These are phyloP conservation scores for Agaricales sp. DNA, from an alignment of 1,284 basidiomycete species.

Conservation along the genomic window DNA sequence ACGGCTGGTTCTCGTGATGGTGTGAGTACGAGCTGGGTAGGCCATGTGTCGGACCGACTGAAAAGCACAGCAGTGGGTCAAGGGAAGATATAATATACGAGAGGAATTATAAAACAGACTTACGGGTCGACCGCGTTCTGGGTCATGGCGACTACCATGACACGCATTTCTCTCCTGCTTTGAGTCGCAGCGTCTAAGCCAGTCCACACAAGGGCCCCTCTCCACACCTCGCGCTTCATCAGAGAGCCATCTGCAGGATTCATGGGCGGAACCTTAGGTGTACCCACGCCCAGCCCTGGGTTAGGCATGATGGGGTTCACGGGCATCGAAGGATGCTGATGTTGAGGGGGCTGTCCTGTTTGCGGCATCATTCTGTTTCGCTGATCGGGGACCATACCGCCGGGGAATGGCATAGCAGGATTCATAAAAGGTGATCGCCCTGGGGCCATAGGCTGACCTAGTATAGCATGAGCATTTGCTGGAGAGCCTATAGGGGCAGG, in stretches of 20 bases:
- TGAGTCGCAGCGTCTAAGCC: constrained; percentile 27
- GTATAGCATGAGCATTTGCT: background rate
- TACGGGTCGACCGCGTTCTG: constrained; percentile 23
- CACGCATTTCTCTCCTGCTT: constrained; percentile 29
- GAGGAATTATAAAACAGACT: constrained; percentile 8
- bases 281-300: no score
- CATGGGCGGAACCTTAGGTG: constrained; percentile 6
- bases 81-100: background rate
- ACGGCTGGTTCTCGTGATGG: constrained; percentile 33
- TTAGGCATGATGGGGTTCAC: background rate
- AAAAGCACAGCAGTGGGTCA: constrained; percentile 8
- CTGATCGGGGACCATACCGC: constrained; percentile 2
- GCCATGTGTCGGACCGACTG: constrained; percentile 48
- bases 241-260: constrained; percentile 3
- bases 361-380: background rate
- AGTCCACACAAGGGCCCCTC: constrained; percentile 39
- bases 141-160: constrained; percentile 27
- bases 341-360: background rate
- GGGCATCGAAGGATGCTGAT: constrained; percentile 8
- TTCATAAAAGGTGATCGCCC: background rate
- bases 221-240: constrained; percentile 28
- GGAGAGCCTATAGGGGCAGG: background rate
- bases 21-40: constrained; percentile 30
- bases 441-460: background rate
- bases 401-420: background rate